Evolutionary conservation across 495 filamentous ascomycete species (phyloP), one percentile per base, ranked within the genome.

Genomic region (Hypoxylon rickii): DNA sequence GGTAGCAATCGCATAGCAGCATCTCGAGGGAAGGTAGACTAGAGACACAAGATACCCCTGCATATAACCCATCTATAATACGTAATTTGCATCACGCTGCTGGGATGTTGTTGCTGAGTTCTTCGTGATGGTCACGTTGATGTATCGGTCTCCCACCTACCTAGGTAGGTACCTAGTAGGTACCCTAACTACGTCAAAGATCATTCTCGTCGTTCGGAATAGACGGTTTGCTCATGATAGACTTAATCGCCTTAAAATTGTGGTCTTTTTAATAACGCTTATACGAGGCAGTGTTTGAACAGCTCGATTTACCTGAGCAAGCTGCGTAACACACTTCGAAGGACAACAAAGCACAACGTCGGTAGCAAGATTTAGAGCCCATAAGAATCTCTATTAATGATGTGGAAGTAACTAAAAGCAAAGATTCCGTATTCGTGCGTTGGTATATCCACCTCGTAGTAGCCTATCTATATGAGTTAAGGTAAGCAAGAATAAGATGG

Each of bases 401-500:
- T 50, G 7, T 29, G 18, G 50, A 42, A 37, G 26, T 46, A 17
- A 19, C 24, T 42, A 43, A 47, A n/a, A 16, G 11, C 17, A 31
- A 32, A 38, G 18, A 39, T 46, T 19, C 45, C 42, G 24, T 29
- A 10, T 29, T 29, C 8, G 41, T 47, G 16, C 48, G 42, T 55
- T 61, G 58, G 58, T 61, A 61, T 61, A 61, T 61, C 58, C 58
- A 46, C 36, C 58, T 61, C 58, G 46, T 55, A 49, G 58, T 45
- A 44, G 13, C 45, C 31, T 44, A 51, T 61, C 58, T 61, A 61
- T 55, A 51, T 54, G 42, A 42, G 24, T 21, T 33, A 46, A 34
- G 20, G 8, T 34, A 32, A 16, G 24, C 21, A 61, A 12, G 37
- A 45, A 51, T 26, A 31, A 29, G 29, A 34, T n/a, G 4, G 16